Conservation (phyloP, 78 protist genomes). For the Chrysochromulina parva region DNA sequence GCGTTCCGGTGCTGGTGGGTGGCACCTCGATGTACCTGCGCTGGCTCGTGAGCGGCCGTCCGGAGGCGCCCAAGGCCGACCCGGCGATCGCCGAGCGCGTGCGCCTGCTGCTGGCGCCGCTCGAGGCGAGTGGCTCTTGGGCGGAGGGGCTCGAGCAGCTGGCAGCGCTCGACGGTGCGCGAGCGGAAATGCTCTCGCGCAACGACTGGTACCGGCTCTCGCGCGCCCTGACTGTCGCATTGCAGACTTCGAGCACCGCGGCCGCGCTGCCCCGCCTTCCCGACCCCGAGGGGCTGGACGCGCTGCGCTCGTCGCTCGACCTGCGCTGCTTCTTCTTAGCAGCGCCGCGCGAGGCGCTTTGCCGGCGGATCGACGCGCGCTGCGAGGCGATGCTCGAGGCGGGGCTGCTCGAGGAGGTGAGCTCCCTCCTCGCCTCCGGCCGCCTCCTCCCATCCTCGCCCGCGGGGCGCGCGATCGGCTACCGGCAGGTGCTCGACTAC, state of each 20-base stretch:
- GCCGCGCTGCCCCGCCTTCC: not conserved
- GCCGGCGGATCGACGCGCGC: not conserved
- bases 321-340: not conserved
- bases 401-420: conserved; percentile 6
- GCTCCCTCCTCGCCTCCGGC: not conserved
- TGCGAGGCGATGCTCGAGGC: not conserved
- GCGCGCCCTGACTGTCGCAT: not conserved
- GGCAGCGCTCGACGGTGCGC: not conserved
- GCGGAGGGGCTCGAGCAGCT: not conserved
- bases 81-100: not conserved
- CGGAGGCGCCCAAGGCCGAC: not conserved
- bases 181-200: not conserved
- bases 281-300: not conserved
- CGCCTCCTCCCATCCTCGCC: not conserved
- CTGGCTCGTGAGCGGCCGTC: not conserved
- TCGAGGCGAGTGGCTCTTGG: not conserved
- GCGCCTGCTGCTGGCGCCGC: not conserved
- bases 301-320: not conserved
- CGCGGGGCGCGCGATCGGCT: not conserved
- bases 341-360: not conserved
- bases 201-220: conserved; percentile 22
- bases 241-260: not conserved
- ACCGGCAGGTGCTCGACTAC: not conserved
- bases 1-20: not conserved
- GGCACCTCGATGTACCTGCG: conserved; percentile 20